phyloP scores from a whole-genome alignment of 257 asterid genomes.

The Anisodus tanguticus region DNA sequence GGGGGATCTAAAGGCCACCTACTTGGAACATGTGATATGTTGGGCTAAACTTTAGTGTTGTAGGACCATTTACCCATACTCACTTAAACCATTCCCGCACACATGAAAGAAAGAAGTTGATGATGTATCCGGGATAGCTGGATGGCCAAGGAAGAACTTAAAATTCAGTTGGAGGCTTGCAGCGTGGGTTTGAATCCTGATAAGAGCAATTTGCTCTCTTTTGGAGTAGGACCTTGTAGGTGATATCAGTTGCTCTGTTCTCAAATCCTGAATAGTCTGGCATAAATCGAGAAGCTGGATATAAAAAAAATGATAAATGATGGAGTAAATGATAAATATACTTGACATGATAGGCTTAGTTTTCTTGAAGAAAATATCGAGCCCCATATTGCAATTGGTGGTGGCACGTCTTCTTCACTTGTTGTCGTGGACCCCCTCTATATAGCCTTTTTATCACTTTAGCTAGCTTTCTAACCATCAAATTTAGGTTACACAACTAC shows the following conservation, averaged over 20 bases:
- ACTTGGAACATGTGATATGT: constrained; percentile 77
- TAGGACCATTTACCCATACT: constrained; percentile 56
- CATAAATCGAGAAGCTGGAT: no score
- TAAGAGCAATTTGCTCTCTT: no score
- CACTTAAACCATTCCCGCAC: constrained; percentile 36
- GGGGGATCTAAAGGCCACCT: constrained; percentile 55
- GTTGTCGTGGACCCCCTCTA: constrained; percentile 26
- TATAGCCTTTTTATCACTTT: constrained; percentile 4
- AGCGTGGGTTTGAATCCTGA: no score
- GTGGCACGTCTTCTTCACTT: constrained; percentile 28
- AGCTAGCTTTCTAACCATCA: neutral
- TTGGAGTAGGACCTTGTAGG: no score
- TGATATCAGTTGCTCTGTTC: no score
- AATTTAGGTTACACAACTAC: neutral
- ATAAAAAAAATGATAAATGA: no score
- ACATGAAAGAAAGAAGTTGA: neutral
- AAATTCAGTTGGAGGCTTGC: no score
- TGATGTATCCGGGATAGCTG: neutral
- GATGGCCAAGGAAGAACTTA: no score
- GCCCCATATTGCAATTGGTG: constrained; percentile 29
- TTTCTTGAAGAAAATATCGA: constrained; percentile 52
- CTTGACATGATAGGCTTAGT: neutral
- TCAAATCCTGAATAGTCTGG: no score
- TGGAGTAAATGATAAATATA: neutral
- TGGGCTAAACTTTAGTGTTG: constrained; percentile 58